Base-by-base conservation (phyloP, 2,329 filamentous ascomycete genomes). In the Penicillium sp. region DNA sequence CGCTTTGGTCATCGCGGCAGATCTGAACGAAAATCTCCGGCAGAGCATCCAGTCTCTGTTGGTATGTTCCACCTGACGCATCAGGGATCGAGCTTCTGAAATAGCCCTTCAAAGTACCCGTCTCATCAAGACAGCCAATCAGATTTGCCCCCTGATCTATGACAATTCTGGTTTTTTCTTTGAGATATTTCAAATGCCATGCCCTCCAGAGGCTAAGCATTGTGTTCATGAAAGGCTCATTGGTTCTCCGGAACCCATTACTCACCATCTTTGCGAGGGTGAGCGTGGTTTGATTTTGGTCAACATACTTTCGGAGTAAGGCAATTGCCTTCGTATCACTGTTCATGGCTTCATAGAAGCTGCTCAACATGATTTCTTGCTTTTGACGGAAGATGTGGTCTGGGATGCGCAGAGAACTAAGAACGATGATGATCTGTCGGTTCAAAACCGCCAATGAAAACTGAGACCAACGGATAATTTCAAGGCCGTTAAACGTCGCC, bases 1-100 rank as follows among this genome's bases (percentile, higher is more conserved):
- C 78, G 22, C 74, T 75, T 32, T 79, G 77, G 8, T 81, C 76
- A 1, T 79, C 77, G 8, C 83, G 81, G 0, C 87, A 86, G 0
- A 97, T 79, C 67, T 97, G 92, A 0, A 97, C 70, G 66, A 97
- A 99, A 8, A 99, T 91, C 66, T 99, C 87, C 0, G 94, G 92
- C 1, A 96, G 75, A 2, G 79, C 73, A 8, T 79, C 73, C 6
- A 80, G 64, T 46, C 79, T 79, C 41, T 80, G 79, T 16, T 72
- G 68, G 13, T 55, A 59, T 43, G 34, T 67, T 64, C 21, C 77
- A 48, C 24, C 24, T 7, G 24, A 27, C 24, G 63, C 48, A 24
- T 63, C 34, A 2, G 70, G 68, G 41, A 79, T 71, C n/a, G 75
- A 75, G 2, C 75, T 65, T n/a, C 79, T 72, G 31, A 77, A 84